Evolutionary conservation across 2,329 filamentous ascomycete species (phyloP).

Genomic region (Stachybotrys elegans): DNA sequence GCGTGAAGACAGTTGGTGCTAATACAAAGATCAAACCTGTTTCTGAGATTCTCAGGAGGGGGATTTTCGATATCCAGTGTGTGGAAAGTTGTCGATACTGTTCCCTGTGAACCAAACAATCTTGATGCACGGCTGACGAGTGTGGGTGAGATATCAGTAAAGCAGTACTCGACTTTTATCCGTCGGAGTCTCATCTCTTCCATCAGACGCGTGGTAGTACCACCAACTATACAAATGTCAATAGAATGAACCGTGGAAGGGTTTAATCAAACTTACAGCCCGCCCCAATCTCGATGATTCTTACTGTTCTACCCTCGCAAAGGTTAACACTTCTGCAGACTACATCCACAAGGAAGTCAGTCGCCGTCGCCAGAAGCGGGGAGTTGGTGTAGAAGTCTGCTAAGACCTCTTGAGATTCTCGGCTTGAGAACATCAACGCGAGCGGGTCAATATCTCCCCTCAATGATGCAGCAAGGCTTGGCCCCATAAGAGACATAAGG

Average conservation of each 20-base stretch:
- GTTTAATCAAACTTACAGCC: neutral
- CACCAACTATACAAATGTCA: neutral
- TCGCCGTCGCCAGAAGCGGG: neutral
- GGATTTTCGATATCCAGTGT: neutral
- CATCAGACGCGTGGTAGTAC: neutral
- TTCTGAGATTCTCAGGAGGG: neutral
- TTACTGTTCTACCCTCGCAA: neutral
- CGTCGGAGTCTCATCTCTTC: neutral
- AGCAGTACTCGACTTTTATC: neutral
- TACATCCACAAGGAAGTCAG: neutral
- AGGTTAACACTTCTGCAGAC: neutral
- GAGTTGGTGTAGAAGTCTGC: neutral
- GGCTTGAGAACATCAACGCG: neutral
- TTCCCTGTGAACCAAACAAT: neutral
- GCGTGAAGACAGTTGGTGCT: neutral
- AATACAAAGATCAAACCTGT: neutral
- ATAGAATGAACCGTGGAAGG: neutral
- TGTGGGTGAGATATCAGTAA: neutral
- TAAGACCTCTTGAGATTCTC: neutral
- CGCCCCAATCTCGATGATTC: slow-evolving; percentile 1
- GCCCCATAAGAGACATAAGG: neutral
- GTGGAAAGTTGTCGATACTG: neutral
- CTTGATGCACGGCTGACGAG: neutral
- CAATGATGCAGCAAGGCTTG: neutral
- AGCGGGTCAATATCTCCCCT: neutral